These are phyloP conservation scores for Lentithecium fluviatile DNA, from an alignment of 495 filamentous ascomycete genomes.

Conservation along the genomic window DNA sequence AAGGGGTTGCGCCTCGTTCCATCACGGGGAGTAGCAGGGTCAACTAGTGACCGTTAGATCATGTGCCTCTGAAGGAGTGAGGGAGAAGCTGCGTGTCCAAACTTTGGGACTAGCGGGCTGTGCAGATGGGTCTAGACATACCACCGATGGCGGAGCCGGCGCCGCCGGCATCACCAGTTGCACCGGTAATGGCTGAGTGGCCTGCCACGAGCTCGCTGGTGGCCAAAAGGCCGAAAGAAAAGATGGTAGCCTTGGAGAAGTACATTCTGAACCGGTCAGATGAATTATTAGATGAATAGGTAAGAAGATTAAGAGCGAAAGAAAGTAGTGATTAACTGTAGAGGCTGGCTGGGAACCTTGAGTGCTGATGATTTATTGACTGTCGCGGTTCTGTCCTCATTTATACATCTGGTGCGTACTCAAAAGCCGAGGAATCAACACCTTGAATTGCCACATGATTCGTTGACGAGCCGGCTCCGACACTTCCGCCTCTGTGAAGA, in stretches of 20 bases:
- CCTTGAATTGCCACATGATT: background rate
- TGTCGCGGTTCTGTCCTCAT: background rate
- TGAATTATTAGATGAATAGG: constrained; percentile 7
- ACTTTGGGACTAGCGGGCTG: background rate
- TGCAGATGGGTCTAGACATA: constrained; percentile 21
- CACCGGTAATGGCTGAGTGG: constrained; percentile 52
- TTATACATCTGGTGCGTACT: constrained; percentile 12
- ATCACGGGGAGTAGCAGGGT: constrained; percentile 52
- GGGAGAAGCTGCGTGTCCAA: background rate
- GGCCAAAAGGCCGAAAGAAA: constrained; percentile 34
- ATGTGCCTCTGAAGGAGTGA: background rate
- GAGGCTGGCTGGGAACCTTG: constrained; percentile 24
- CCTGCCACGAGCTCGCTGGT: constrained; percentile 42
- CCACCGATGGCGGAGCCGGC: constrained; percentile 42
- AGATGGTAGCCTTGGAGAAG: constrained; percentile 30
- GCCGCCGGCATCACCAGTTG: constrained; percentile 52
- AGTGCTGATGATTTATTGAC: constrained; percentile 17
- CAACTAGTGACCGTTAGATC: constrained; percentile 38
- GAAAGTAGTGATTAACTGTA: constrained; percentile 25
- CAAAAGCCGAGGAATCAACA: background rate
- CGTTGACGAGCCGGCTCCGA: background rate
- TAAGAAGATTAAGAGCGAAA: constrained; percentile 8
- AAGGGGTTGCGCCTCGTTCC: constrained; percentile 53
- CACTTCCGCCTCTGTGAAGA: constrained; percentile 1
- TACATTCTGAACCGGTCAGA: constrained; percentile 34